Percentiles rank a stretch among this genome's conserved stretches.
Conservation (phyloP, 352 stramenopile species). For the Phytophthora niederhauseri region DNA sequence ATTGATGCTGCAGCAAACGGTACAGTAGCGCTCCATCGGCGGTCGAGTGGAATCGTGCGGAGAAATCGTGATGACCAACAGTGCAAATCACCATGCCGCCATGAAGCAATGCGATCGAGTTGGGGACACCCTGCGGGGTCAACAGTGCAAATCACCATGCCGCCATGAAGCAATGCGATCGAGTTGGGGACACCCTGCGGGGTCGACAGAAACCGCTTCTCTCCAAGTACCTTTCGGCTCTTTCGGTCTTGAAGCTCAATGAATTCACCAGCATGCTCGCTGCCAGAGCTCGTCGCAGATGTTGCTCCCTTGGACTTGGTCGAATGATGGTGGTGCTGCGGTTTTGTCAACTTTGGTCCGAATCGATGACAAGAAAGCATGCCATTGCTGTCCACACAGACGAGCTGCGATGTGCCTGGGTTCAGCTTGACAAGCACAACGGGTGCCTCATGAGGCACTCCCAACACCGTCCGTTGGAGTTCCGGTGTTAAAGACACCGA, state of each 20-base stretch:
- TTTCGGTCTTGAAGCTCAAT: constrained; percentile 77
- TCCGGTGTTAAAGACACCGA: constrained; percentile 10
- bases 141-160: constrained; percentile 63
- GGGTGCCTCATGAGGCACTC: constrained; percentile 64
- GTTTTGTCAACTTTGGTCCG: constrained; percentile 54
- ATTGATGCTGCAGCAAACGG: constrained; percentile 73
- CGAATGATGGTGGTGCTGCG: constrained; percentile 43
- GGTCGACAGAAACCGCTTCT: constrained; percentile 46
- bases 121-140: constrained; percentile 28
- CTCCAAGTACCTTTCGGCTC: constrained; percentile 54
- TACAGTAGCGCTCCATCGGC: constrained; percentile 74
- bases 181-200: constrained; percentile 28
- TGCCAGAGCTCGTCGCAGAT: constrained; percentile 13
- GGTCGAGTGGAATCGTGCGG: constrained; percentile 74
- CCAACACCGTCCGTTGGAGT: constrained; percentile 32
- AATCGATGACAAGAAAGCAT: constrained; percentile 78
- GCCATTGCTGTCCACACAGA: constrained; percentile 75
- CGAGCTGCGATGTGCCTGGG: constrained; percentile 47
- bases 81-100: constrained; percentile 62
- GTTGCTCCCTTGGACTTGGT: constrained; percentile 17
- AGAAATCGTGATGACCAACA: constrained; percentile 77
- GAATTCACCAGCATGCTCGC: constrained; percentile 42
- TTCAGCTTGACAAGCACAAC: constrained; percentile 62
- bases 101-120: constrained; percentile 59
- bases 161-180: constrained; percentile 60